Base-by-base conservation (phyloP, 257 asterid species). In the Solanum acaule region DNA sequence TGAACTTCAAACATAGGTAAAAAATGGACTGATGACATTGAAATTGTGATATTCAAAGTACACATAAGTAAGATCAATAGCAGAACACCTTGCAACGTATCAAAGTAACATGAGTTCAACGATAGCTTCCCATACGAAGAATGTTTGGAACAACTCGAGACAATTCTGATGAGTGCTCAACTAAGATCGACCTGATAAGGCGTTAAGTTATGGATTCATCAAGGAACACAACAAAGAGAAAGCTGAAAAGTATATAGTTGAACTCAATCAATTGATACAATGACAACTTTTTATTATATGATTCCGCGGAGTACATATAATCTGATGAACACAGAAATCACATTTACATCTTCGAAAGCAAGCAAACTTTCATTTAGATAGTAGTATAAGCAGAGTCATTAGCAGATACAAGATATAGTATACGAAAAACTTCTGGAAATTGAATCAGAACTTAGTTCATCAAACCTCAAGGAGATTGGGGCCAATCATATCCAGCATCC, bases 401-500 rank as follows among this genome's bases (percentile, higher is more conserved):
- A 49, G 86, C 70, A 37, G 83, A 75, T 35, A 9, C 13, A 49
- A 34, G 35, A 46, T 8, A 8, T 25, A 46, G 85, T 81, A 81
- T 46, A 81, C 4, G 40, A 81, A 27, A 56, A 81, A 29, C 85
- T 15, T 2, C 16, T 8, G 68, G 85, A 81, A 27, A 46, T 81
- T 81, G 42, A 81, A 81, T 81, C 68, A 40, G 87, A 85, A 85
- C 44, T 27, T 67, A 14, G 37, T 46, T 38, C 59, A 86, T 68
- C 85, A 72, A 49, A 67, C 76, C 73, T 89, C 88, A 91, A 61
- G 94, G 94, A 67, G 94, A 92, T 85, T 88, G 93, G 25, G 94
- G 94, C 94, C 94, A 92, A 42, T 88, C 94, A 86, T 88, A 88
- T 25, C 89, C 91, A 42, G 86, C 38, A 75, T 88, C 91, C 63